Conservation (phyloP, 768 basidiomycete species). For the Auricularia sp. region DNA sequence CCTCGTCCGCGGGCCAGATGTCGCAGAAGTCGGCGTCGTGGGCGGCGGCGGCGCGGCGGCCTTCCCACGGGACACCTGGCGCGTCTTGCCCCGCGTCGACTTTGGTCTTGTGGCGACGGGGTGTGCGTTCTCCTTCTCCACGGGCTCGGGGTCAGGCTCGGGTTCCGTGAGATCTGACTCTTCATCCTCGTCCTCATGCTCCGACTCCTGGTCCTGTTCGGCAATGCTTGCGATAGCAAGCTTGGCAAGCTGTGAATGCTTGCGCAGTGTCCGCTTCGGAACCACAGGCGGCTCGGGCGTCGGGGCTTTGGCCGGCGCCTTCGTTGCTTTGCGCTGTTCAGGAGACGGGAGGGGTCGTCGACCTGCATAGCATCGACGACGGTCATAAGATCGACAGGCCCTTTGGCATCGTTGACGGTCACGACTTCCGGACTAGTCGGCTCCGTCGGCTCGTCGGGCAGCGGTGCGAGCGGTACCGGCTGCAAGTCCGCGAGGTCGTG, state of each 20-base stretch:
- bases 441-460: constrained; percentile 12
- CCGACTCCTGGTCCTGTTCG: constrained; percentile 23
- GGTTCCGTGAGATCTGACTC: constrained; percentile 10
- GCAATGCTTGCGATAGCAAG: constrained; percentile 1
- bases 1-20: not conserved
- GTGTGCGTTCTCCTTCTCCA: not conserved
- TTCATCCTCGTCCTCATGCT: constrained; percentile 8
- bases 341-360: constrained; percentile 20
- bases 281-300: not conserved
- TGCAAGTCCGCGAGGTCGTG: not conserved
- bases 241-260: not conserved
- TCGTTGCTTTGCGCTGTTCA: constrained; percentile 13
- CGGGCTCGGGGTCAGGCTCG: not conserved
- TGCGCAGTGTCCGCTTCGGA: constrained; percentile 6
- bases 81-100: too few relatives aligned
- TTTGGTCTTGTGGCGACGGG: not conserved
- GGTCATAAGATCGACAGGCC: constrained; percentile 11
- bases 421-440: constrained; percentile 1
- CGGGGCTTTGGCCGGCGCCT: constrained; percentile 11
- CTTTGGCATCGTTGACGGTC: constrained; percentile 16
- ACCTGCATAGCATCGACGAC: constrained; percentile 10
- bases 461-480: constrained; percentile 10
- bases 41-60: not conserved
- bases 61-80: not conserved
- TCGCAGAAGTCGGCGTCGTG: not conserved